Evolutionary conservation across 2,329 filamentous ascomycete genomes (phyloP).

Genomic region (Pestalotiopsis sp.): DNA sequence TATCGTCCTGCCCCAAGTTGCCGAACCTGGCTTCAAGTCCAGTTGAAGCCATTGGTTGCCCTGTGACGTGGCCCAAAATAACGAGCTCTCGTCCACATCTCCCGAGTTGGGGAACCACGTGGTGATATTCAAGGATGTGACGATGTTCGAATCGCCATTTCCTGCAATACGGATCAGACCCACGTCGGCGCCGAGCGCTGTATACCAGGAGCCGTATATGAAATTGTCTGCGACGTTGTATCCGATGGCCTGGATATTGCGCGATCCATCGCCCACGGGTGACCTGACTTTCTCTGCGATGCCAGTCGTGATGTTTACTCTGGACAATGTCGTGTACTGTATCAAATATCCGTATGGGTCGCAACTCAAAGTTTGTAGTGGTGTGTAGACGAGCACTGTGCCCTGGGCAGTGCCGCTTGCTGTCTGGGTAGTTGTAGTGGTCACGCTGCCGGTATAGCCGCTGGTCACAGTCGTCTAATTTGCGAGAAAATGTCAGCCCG

Average conservation of each 20-base stretch:
- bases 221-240: constrained; percentile 21
- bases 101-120: constrained; percentile 1
- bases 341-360: constrained; percentile 20
- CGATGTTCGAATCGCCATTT: constrained; percentile 12
- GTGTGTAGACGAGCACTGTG: constrained; percentile 1
- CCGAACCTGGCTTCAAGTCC: not conserved
- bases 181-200: not conserved
- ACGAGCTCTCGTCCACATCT: constrained; percentile 9
- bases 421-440: not conserved
- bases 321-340: constrained; percentile 13
- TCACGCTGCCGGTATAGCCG: not conserved
- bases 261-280: constrained; percentile 9
- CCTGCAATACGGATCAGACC: constrained; percentile 16
- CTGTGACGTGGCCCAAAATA: not conserved
- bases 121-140: constrained; percentile 2
- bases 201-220: constrained; percentile 16
- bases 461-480: constrained; percentile 3
- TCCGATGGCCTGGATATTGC: constrained; percentile 17
- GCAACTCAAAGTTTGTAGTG: constrained; percentile 14
- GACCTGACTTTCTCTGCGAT: not conserved
- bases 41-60: not conserved
- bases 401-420: constrained; percentile 9
- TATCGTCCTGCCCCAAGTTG: not conserved
- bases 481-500: too few relatives aligned
- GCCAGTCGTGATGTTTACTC: constrained; percentile 17